Evolutionary conservation across 345 rosid genomes (phyloP), one percentile per base, ranked within the genome.

Genomic region (Erucastrum elatum): DNA sequence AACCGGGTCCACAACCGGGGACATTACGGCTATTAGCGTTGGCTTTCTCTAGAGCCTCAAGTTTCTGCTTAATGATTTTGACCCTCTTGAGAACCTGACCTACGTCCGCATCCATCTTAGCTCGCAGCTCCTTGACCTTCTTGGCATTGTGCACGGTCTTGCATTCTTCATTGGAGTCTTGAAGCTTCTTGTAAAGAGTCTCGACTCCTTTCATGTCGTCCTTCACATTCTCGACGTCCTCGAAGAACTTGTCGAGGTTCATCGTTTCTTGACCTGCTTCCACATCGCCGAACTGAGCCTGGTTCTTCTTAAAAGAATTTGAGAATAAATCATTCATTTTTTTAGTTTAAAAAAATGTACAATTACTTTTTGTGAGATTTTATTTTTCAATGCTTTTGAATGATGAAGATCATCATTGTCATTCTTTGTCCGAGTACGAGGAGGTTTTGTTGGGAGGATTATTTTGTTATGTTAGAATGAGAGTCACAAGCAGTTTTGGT

Each of bases 1-100:
- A 94, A 8, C 97, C 98, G 0, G 93, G 94, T 0, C 98, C 95
- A 31, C 93, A 87, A 1, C 96, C 98, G 0, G 95, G 91, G 39
- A 82, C 66, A 15, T 77, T 90, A 46, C 90, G 68, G 66, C 87
- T 85, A 31, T 88, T 85, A 4, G 85, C 93, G 56, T 93, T 94
- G 6, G 98, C 87, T 11, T 80, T 73, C 68, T 94, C 95, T 34
- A 94, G 66, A 0, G 85, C 97, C 78, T 92, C 96, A 0, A 91
- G 91, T 85, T 91, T 88, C 5, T 84, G 88, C 69, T 91, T 91
- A 51, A 92, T 87, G 56, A 87, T 27, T 76, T 92, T 94, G 16
- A 85, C 94, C 16, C 78, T 88, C 72, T 86, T 92, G 75, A 91
- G 84, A 56, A 88, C 96, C 70, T 85, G 85, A 0, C 75, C 85